Evolutionary conservation across 1,284 basidiomycete genomes (phyloP), one percentile per base, ranked within the genome.

Genomic region (Malassezia sympodialis): DNA sequence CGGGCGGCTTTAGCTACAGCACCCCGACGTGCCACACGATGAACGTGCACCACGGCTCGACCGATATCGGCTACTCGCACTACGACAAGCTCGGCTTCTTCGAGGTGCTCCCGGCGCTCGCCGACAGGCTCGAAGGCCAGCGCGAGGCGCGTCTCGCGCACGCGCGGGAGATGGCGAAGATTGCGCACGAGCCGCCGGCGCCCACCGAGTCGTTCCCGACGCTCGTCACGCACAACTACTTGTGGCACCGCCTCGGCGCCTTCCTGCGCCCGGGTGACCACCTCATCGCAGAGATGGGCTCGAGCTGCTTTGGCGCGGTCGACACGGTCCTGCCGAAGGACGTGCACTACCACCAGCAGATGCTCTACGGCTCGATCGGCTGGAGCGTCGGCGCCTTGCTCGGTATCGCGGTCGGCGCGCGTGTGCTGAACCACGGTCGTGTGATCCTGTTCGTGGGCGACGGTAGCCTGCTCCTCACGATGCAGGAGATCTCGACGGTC

Each of bases 321-420:
- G 69, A 67, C 15, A 63, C 58, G 8, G 37, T 48, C 15, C 54
- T 69, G 14, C 65, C 65, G 4, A 35, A 40, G 1, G 21, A 50
- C 21, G 51, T 50, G 41, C 70, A 17, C 69, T 78, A 58, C 75
- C 75, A 28, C 68, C 71, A 72, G 26, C 66, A 74, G 81, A 64
- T 90, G 37, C 76, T 90, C 4, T 90, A 86, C 83, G 87, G 87
- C 34, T 84, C 82, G 51, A 93, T 91, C 63, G 89, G 89, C 0
- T 91, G 84, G 84, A 83, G 85, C 15, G 83, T 86, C 39, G 89
- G 88, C 72, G 76, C 76, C 6, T 51, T 66, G 1, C 61, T 90
- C 1, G 88, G 88, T 40, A 84, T 83, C 8, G 49, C 66, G 1
- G 60, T 89, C 1, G 88, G 88, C 37, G 84, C 83, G 8, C 82